Conservation (phyloP, 306 rosid species). For the Calophaca sinica region DNA sequence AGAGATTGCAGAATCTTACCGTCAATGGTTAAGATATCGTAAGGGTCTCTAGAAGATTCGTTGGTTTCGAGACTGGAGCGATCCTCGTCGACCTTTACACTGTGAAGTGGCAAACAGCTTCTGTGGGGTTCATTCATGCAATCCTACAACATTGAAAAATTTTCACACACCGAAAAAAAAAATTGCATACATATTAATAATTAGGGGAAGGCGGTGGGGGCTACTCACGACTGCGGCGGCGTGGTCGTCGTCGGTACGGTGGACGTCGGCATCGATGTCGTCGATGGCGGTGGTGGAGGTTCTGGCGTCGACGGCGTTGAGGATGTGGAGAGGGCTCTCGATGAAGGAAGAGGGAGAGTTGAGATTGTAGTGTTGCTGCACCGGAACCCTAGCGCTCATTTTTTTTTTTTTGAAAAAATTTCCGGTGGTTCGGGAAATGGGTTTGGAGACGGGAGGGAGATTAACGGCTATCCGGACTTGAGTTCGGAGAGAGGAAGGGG, state of each 20-base stretch:
- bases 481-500: slow-evolving; percentile 12
- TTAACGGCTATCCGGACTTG: slow-evolving; percentile 61
- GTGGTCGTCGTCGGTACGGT: slow-evolving; percentile 39
- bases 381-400: slow-evolving; percentile 90
- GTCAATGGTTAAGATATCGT: slow-evolving; percentile 63
- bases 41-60: slow-evolving; percentile 69
- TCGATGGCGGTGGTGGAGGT: slow-evolving; percentile 61
- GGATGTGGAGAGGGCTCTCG: slow-evolving; percentile 84
- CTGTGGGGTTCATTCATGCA: slow-evolving; percentile 77
- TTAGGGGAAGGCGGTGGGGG: neutral
- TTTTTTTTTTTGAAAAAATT: neutral
- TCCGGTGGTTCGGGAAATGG: slow-evolving; percentile 4
- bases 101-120: slow-evolving; percentile 73
- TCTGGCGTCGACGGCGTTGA: slow-evolving; percentile 73
- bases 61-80: slow-evolving; percentile 74
- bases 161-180: neutral
- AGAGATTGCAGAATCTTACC: slow-evolving; percentile 51
- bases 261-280: slow-evolving; percentile 56
- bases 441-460: neutral
- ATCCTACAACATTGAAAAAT: slow-evolving; percentile 49
- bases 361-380: slow-evolving; percentile 89
- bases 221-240: slow-evolving; percentile 66
- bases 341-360: slow-evolving; percentile 82
- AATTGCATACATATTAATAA: neutral
- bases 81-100: slow-evolving; percentile 80